phyloP scores from a whole-genome alignment of 768 basidiomycete genomes.

The Dioszegia hungarica region DNA sequence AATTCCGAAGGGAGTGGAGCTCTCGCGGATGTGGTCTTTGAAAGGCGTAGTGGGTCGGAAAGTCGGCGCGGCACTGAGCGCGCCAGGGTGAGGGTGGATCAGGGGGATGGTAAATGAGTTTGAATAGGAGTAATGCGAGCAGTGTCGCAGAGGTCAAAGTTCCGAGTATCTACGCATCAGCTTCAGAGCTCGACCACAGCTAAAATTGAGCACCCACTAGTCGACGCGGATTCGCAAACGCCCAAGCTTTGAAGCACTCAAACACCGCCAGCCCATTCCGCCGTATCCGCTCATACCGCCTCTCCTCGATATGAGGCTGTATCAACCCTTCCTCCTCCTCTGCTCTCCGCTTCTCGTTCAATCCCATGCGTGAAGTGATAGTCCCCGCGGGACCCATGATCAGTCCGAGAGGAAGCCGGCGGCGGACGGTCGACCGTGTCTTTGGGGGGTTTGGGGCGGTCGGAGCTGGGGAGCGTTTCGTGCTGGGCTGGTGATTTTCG shows the following conservation, averaged over 20 bases:
- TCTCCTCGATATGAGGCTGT: not conserved
- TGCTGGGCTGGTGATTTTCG: too few species aligned
- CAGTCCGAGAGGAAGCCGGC: too few species aligned
- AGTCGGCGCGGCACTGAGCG: not conserved
- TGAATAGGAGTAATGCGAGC: not conserved
- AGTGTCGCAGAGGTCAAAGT: not conserved
- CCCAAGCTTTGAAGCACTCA: slow-evolving; percentile 1
- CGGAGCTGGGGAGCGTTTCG: too few species aligned
- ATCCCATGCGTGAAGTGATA: not conserved
- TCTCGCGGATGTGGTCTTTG: not conserved
- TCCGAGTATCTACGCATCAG: not conserved
- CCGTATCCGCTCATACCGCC: not conserved
- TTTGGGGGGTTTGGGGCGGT: too few species aligned
- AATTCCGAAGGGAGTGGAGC: not conserved
- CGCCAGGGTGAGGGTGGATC: slow-evolving; percentile 1
- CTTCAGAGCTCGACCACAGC: too few species aligned
- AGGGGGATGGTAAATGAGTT: not conserved
- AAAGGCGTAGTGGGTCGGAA: not conserved
- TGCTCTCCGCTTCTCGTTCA: not conserved
- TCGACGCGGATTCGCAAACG: not conserved
- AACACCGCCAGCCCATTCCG: not conserved
- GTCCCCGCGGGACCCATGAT: not conserved
- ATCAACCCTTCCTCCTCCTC: slow-evolving; percentile 3
- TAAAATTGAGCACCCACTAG: not conserved
- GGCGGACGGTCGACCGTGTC: too few species aligned